phyloP scores from a whole-genome alignment of 2,329 filamentous ascomycete genomes.

The Aureobasidium sp. region DNA sequence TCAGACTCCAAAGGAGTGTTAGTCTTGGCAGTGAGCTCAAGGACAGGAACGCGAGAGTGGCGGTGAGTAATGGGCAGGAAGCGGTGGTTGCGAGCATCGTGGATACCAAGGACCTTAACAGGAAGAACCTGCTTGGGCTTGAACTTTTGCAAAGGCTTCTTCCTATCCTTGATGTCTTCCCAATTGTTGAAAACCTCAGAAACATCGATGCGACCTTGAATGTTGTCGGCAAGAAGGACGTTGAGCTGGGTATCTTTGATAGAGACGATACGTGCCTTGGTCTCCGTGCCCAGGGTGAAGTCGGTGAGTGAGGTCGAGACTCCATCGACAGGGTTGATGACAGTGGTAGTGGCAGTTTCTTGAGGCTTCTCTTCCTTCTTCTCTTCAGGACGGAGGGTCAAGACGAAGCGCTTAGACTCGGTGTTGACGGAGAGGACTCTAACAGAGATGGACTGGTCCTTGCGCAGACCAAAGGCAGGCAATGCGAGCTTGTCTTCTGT shows the following conservation, averaged over 20 bases:
- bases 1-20: conserved; percentile 49
- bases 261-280: conserved; percentile 72
- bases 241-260: conserved; percentile 90
- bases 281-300: conserved; percentile 63
- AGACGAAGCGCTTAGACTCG: conserved; percentile 60
- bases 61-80: conserved; percentile 90
- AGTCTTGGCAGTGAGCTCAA: conserved; percentile 78
- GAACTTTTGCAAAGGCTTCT: conserved; percentile 71
- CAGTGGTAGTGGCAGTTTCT: conserved; percentile 27
- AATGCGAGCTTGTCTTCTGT: conserved; percentile 60
- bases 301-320: conserved; percentile 61
- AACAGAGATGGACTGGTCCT: conserved; percentile 66
- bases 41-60: conserved; percentile 67
- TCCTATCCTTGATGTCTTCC: conserved; percentile 78
- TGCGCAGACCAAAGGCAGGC: conserved; percentile 71
- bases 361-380: conserved; percentile 28
- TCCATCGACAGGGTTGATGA: conserved; percentile 58
- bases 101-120: conserved; percentile 75
- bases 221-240: conserved; percentile 75
- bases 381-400: conserved; percentile 49
- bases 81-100: conserved; percentile 82
- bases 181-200: conserved; percentile 85
- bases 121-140: conserved; percentile 61
- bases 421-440: conserved; percentile 67
- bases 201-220: conserved; percentile 87